Percentiles rank a stretch among this genome's conserved stretches.
These are phyloP conservation scores for Aspergillus carlsbadensis DNA, from an alignment of 495 filamentous ascomycete species.

Conservation along the genomic window DNA sequence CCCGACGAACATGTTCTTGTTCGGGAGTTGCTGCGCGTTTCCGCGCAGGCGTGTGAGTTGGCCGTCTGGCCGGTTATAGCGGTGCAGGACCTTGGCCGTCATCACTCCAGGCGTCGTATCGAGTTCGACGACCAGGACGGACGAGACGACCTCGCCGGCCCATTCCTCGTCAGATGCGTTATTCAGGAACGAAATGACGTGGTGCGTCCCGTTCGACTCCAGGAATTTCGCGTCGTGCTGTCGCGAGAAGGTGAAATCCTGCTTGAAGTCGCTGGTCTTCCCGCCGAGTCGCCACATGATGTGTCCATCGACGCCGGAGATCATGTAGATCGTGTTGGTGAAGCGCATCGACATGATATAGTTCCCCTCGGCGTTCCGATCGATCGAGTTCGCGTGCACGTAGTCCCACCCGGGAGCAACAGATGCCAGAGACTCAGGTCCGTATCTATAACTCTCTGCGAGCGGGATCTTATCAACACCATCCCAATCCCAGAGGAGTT, in stretches of 20 bases:
- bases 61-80: conserved; percentile 42
- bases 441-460: conserved; percentile 8
- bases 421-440: too few relatives aligned
- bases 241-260: conserved; percentile 54
- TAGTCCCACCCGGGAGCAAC: conserved; percentile 39
- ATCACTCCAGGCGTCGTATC: conserved; percentile 36
- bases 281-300: conserved; percentile 60
- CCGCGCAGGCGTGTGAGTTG: conserved; percentile 53
- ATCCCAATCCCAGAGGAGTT: conserved; percentile 46
- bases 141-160: conserved; percentile 43
- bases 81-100: conserved; percentile 41
- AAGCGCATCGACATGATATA: conserved; percentile 59
- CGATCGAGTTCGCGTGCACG: conserved; percentile 61
- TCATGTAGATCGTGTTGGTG: conserved; percentile 54
- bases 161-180: conserved; percentile 49
- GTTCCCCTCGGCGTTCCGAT: conserved; percentile 53
- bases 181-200: conserved; percentile 52
- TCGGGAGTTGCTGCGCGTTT: conserved; percentile 38
- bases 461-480: conserved; percentile 36
- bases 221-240: conserved; percentile 60
- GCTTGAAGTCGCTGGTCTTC: conserved; percentile 33
- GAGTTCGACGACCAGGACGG: conserved; percentile 52
- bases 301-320: conserved; percentile 53
- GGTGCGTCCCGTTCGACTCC: conserved; percentile 37
- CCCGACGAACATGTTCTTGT: conserved; percentile 37